Conservation (phyloP, 257 asterid species). For the Salvia miltiorrhiza region DNA sequence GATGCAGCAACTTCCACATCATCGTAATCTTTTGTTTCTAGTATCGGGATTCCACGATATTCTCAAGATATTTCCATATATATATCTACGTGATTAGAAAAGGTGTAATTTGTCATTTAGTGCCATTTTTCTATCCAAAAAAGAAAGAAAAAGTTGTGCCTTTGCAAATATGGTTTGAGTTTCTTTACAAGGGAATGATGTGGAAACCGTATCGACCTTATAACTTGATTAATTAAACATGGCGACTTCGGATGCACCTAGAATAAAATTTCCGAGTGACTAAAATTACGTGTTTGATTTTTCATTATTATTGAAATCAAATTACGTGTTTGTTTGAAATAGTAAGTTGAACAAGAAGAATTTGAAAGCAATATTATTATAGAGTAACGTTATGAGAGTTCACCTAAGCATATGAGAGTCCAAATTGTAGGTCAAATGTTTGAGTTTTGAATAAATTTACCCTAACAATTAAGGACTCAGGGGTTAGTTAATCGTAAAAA, state of each 20-base stretch:
- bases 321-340: neutral
- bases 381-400: too few species aligned
- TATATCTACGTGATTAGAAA: conserved; percentile 24
- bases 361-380: neutral
- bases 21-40: conserved; percentile 2
- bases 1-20: conserved; percentile 30
- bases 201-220: conserved; percentile 17
- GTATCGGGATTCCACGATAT: conserved; percentile 26
- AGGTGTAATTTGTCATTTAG: conserved; percentile 47
- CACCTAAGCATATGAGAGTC: neutral
- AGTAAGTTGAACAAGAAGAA: neutral
- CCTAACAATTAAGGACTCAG: neutral
- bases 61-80: conserved; percentile 34
- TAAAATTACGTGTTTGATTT: neutral
- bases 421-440: neutral
- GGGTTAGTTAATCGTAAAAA: too few species aligned
- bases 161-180: neutral
- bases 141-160: neutral
- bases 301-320: too few species aligned
- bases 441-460: too few species aligned
- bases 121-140: neutral
- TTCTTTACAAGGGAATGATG: neutral
- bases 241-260: neutral
- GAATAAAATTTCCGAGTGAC: neutral
- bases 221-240: too few species aligned